Conservation (phyloP, 768 basidiomycete species). For the Mycena chlorophos region DNA sequence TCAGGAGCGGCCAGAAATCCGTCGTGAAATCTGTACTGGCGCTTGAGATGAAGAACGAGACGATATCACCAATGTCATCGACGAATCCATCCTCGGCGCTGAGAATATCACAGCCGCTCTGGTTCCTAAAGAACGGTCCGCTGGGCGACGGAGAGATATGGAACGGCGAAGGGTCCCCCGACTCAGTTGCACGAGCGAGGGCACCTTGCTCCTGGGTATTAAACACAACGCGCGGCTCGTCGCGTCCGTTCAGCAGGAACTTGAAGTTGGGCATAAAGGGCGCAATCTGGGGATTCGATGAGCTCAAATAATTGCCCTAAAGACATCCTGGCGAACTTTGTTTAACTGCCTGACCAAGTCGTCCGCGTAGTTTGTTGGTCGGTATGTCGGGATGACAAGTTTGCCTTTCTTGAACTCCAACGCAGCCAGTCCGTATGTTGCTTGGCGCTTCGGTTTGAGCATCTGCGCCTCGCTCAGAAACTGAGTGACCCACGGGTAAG, state of each 20-base stretch:
- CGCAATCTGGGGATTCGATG: constrained; percentile 12
- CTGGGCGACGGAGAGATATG: constrained; percentile 12
- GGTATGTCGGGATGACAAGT: constrained; percentile 11
- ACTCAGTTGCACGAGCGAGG: neutral
- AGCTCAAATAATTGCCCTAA: neutral
- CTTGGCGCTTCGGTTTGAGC: constrained; percentile 7
- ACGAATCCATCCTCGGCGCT: constrained; percentile 10
- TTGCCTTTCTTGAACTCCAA: constrained; percentile 13
- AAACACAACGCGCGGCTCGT: constrained; percentile 24
- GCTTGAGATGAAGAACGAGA: constrained; percentile 13
- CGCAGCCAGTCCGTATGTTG: constrained; percentile 14
- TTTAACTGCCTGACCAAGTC: constrained; percentile 6
- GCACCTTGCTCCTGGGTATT: constrained; percentile 8
- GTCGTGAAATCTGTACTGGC: constrained; percentile 22
- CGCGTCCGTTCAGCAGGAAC: constrained; percentile 21
- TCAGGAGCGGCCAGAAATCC: constrained; percentile 18
- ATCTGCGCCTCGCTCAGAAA: constrained; percentile 7
- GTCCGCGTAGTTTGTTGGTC: constrained; percentile 7
- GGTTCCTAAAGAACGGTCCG: constrained; percentile 14
- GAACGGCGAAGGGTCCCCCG: constrained; percentile 12
- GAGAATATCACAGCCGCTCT: constrained; percentile 9
- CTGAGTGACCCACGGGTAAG: neutral
- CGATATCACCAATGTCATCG: constrained; percentile 1
- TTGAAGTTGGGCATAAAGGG: constrained; percentile 16
- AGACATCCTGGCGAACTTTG: neutral